These are phyloP conservation scores for Syzygium malaccense DNA, from an alignment of 441 rosid species.

Conservation along the genomic window DNA sequence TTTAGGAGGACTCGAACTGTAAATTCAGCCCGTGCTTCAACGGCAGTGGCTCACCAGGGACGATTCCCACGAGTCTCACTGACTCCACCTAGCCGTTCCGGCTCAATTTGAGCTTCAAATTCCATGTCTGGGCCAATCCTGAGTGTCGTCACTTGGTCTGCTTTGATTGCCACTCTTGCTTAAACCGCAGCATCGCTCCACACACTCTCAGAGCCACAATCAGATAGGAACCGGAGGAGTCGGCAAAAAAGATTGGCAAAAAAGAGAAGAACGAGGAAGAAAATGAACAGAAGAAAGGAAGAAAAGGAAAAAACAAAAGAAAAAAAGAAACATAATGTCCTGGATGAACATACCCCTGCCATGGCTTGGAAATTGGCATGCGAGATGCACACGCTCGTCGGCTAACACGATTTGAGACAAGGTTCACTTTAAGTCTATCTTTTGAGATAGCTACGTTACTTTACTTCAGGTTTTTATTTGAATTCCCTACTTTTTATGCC, in stretches of 20 bases:
- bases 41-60: neutral
- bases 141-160: slow-evolving; percentile 19
- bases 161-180: slow-evolving; percentile 42
- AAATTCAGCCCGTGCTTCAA: neutral
- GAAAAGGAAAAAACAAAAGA: no score
- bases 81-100: slow-evolving; percentile 34
- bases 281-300: no score
- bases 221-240: slow-evolving; percentile 18
- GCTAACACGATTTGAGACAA: no score
- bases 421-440: no score
- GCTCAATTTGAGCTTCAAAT: slow-evolving; percentile 51
- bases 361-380: no score
- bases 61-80: slow-evolving; percentile 39
- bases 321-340: no score
- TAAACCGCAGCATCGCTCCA: slow-evolving; percentile 38
- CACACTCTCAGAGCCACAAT: slow-evolving; percentile 48
- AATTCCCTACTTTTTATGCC: neutral
- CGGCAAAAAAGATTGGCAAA: neutral
- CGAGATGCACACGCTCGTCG: no score
- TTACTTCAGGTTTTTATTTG: no score
- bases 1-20: neutral
- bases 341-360: no score
- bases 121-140: slow-evolving; percentile 39
- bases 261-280: no score
- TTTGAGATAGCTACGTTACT: no score